phyloP scores from a whole-genome alignment of 1,284 basidiomycete genomes.

The Cutaneotrichosporon cutaneum region DNA sequence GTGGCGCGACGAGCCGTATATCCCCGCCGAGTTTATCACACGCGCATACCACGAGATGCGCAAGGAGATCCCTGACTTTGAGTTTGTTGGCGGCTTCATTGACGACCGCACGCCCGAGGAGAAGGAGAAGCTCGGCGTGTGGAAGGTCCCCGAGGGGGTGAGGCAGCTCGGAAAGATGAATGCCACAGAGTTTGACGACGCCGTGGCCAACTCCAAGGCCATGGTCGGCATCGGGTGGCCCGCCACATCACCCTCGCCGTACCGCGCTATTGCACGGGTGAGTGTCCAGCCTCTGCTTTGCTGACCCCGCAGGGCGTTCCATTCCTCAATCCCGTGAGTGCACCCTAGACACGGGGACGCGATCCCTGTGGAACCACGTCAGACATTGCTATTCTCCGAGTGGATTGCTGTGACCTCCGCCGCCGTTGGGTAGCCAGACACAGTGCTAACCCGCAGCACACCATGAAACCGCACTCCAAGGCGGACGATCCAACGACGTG shows the following conservation, averaged over 20 bases:
- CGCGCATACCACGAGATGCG: constrained; percentile 26
- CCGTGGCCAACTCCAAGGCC: constrained; percentile 17
- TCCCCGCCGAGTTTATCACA: constrained; percentile 14
- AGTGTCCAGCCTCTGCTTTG: neutral
- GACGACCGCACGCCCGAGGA: constrained; percentile 17
- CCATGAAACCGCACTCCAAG: neutral
- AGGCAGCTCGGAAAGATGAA: constrained; percentile 25
- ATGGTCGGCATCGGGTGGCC: constrained; percentile 32
- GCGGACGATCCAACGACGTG: neutral
- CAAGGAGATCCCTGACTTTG: constrained; percentile 28
- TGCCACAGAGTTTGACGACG: constrained; percentile 19
- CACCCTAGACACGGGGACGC: no score
- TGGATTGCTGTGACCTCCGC: no score
- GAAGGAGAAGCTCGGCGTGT: constrained; percentile 3
- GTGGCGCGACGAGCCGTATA: constrained; percentile 9
- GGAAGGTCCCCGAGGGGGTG: constrained; percentile 21
- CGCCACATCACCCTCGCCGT: constrained; percentile 24
- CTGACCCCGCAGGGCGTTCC: constrained; percentile 7
- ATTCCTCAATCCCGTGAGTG: constrained; percentile 11
- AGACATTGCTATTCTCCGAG: no score
- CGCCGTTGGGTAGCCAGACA: no score
- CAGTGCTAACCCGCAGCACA: neutral
- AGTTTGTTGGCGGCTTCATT: constrained; percentile 27
- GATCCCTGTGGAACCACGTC: no score
- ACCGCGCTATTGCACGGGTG: constrained; percentile 15